Evolutionary conservation across 2,329 filamentous ascomycete genomes (phyloP).

Genomic region (Nigrograna mackinnonii): DNA sequence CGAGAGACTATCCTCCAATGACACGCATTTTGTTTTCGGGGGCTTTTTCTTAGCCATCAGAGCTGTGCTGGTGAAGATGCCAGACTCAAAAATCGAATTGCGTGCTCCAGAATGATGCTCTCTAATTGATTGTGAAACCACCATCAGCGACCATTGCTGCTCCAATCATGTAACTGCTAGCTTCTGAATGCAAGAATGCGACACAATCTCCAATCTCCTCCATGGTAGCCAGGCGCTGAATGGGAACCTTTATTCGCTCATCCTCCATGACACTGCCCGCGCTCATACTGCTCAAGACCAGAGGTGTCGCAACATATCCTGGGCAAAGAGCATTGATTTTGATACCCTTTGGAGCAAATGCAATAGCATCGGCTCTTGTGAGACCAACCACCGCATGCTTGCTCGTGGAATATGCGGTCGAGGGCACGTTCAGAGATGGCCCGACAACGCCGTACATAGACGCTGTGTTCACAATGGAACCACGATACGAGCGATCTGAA

Average conservation of each 20-base stretch:
- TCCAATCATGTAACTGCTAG: slow-evolving; percentile 72
- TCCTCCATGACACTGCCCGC: slow-evolving; percentile 33
- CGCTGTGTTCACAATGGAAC: slow-evolving; percentile 59
- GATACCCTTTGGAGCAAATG: slow-evolving; percentile 56
- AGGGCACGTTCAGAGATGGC: slow-evolving; percentile 33
- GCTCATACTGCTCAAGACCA: slow-evolving; percentile 30
- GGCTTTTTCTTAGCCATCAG: too few species aligned
- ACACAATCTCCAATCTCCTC: slow-evolving; percentile 72
- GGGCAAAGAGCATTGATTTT: slow-evolving; percentile 66
- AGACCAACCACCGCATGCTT: slow-evolving; percentile 61
- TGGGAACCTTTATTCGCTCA: slow-evolving; percentile 45
- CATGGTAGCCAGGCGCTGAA: slow-evolving; percentile 57
- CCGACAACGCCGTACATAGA: slow-evolving; percentile 57
- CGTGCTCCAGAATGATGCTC: too few species aligned
- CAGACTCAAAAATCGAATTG: too few species aligned
- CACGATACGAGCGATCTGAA: slow-evolving; percentile 44
- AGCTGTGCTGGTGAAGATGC: too few species aligned
- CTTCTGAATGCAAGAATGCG: slow-evolving; percentile 71
- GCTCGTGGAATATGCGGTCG: slow-evolving; percentile 54
- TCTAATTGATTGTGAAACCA: slow-evolving; percentile 28
- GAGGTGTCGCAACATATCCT: slow-evolving; percentile 50
- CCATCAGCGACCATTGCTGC: slow-evolving; percentile 70
- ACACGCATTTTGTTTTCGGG: too few species aligned
- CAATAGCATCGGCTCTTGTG: slow-evolving; percentile 57
- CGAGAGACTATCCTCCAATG: too few species aligned